Evolutionary conservation across 2,329 filamentous ascomycete genomes (phyloP).

Genomic region (Epichloe amarillans): DNA sequence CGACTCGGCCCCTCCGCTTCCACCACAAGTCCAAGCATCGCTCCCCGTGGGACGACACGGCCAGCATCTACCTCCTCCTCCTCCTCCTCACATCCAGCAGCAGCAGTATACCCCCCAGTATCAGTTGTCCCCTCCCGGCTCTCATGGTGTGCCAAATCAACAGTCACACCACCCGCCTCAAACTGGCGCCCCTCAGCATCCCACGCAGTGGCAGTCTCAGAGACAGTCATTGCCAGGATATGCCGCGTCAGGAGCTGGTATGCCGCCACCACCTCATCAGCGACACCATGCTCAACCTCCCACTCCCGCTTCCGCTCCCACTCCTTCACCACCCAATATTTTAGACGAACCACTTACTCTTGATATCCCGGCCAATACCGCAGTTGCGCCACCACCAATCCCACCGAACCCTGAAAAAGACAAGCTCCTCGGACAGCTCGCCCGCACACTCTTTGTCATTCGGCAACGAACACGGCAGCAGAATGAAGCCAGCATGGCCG

Average conservation of each 20-base stretch:
- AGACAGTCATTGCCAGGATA: constrained; percentile 8
- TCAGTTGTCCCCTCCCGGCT: neutral
- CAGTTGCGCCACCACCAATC: constrained; percentile 64
- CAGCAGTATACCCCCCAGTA: constrained; percentile 5
- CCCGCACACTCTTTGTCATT: constrained; percentile 52
- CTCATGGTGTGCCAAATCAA: constrained; percentile 2
- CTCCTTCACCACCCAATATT: constrained; percentile 32
- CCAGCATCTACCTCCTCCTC: constrained; percentile 9
- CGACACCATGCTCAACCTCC: constrained; percentile 6
- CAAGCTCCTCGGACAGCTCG: constrained; percentile 65
- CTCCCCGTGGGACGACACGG: neutral
- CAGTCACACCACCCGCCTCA: neutral
- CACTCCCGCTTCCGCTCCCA: constrained; percentile 8
- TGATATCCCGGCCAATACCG: constrained; percentile 31
- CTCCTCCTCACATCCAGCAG: constrained; percentile 5
- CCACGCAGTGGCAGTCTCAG: constrained; percentile 9
- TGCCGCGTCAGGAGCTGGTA: constrained; percentile 3
- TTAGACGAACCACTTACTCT: constrained; percentile 45
- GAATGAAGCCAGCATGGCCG: constrained; percentile 59
- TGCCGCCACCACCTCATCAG: constrained; percentile 2
- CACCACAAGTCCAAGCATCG: constrained; percentile 17
- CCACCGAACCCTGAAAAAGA: constrained; percentile 95
- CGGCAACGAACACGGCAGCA: constrained; percentile 57
- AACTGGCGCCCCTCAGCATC: constrained; percentile 8
- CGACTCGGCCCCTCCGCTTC: constrained; percentile 33